Percentiles rank a stretch among this genome's conserved stretches.
Conservation (phyloP, 768 basidiomycete species). For the Tricholoma bakamatsutake region DNA sequence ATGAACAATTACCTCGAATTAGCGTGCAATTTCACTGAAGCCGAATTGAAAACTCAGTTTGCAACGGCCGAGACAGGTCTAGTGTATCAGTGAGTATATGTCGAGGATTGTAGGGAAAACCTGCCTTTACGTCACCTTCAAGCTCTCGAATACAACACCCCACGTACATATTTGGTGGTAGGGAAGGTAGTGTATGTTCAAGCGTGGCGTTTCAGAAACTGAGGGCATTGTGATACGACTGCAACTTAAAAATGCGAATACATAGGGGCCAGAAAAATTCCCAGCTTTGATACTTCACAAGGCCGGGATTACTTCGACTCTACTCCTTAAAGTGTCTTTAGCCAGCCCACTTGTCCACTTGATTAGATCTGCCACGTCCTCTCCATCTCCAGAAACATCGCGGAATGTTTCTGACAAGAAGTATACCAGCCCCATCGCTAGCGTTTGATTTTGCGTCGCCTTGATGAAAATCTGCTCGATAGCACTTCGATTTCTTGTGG, state of each 20-base stretch:
- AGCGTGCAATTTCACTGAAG: slow-evolving; percentile 86
- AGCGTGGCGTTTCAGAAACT: slow-evolving; percentile 64
- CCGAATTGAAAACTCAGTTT: slow-evolving; percentile 59
- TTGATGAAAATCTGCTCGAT: slow-evolving; percentile 81
- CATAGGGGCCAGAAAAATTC: not conserved
- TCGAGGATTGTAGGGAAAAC: not conserved
- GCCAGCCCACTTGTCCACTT: slow-evolving; percentile 67
- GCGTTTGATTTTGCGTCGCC: slow-evolving; percentile 52
- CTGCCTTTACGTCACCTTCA: not conserved
- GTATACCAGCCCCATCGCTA: slow-evolving; percentile 73
- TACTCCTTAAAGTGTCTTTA: slow-evolving; percentile 61
- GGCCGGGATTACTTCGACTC: slow-evolving; percentile 47
- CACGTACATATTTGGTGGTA: slow-evolving; percentile 75
- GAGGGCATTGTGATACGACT: not conserved
- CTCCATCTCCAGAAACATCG: slow-evolving; percentile 24
- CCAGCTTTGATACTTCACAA: slow-evolving; percentile 14
- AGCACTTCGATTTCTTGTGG: slow-evolving; percentile 47
- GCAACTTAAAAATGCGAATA: not conserved
- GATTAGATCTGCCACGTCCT: slow-evolving; percentile 36
- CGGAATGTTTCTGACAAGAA: slow-evolving; percentile 49
- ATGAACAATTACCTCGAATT: not conserved
- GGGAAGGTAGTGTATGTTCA: slow-evolving; percentile 61
- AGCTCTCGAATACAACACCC: slow-evolving; percentile 73
- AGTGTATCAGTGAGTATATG: slow-evolving; percentile 53
- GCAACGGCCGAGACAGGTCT: slow-evolving; percentile 41